Base-by-base conservation (phyloP, 2,329 filamentous ascomycete species). In the Lanzia echinophila region DNA sequence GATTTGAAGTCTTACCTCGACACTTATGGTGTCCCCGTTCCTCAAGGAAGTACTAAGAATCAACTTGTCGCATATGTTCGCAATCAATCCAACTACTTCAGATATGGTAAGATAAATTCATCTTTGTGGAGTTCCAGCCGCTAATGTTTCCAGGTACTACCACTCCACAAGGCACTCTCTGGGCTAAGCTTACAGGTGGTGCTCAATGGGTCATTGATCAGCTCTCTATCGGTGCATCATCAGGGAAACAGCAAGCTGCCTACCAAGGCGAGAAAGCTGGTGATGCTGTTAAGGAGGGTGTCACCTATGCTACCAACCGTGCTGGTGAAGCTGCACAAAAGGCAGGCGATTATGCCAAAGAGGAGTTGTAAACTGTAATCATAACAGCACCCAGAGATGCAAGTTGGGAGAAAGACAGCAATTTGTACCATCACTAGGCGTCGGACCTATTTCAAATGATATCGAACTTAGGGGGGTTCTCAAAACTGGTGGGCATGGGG, bases 1-100 rank as follows among this genome's bases (percentile, higher is more conserved):
- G 63, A 57, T 24, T 74, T 94, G 58, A 91, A 92, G 75, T 73
- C 80, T 1, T 92, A 91, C 65, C 79, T 92, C 6, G 88, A 92
- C 67, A 86, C 82, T 58, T 92, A 90, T 60, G 88, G 88, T 36
- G 73, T 92, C 39, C 55, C 60, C 2, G 64, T 64, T 38, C 64
- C 62, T 43, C 65, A 68, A 60, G 65, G 58, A 6, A 64, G 62
- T n/a, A 63, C 55, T 32, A 65, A 62, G 53, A 86, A 91, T 56
- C 79, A 90, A 65, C 75, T 92, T 19, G 81, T 82, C 57, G 86
- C 86, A 8, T 75, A 82, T 56, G 88, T 86, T 15, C 83, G 86
- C 61, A 84, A 84, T 68, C 85, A 90, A 63, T 78, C 81, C 20
- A 87, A 84, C 20, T 90, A 86, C 69, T 92, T 90, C 75, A 81